These are phyloP conservation scores for Nigrospora osmanthi DNA, from an alignment of 2,329 filamentous ascomycete genomes.

Conservation along the genomic window DNA sequence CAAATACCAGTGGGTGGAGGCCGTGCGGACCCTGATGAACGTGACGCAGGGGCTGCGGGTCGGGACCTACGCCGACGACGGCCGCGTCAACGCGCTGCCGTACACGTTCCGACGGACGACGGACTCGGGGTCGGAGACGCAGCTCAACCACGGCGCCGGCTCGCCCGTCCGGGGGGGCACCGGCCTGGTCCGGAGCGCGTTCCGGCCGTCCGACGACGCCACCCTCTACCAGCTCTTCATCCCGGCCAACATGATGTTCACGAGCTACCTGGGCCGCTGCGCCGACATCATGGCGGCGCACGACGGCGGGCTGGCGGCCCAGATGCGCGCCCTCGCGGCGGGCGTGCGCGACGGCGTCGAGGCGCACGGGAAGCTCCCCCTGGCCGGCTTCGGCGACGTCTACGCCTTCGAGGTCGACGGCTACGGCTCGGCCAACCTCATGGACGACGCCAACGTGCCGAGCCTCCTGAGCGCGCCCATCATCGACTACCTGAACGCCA, in stretches of 20 bases:
- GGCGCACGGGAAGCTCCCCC: conserved; percentile 24
- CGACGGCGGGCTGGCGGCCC: conserved; percentile 34
- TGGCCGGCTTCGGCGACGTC: conserved; percentile 57
- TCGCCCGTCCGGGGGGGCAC: conserved; percentile 73
- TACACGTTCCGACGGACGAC: conserved; percentile 77
- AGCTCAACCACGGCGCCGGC: conserved; percentile 68
- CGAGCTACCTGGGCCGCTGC: conserved; percentile 48
- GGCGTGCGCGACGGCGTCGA: conserved; percentile 61
- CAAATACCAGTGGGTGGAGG: conserved; percentile 62
- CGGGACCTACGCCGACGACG: conserved; percentile 44
- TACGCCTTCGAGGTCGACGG: conserved; percentile 75
- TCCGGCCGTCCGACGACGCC: conserved; percentile 84
- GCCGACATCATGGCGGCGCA: conserved; percentile 35
- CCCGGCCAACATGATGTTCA: conserved; percentile 82
- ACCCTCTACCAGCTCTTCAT: conserved; percentile 82
- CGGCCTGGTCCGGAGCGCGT: conserved; percentile 77
- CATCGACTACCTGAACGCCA: conserved; percentile 48
- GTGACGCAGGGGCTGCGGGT: conserved; percentile 63
- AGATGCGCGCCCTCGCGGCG: conserved; percentile 51
- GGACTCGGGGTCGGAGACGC: conserved; percentile 69
- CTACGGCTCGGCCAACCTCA: conserved; percentile 57
- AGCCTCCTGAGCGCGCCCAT: conserved; percentile 59
- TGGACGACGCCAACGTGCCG: conserved; percentile 69
- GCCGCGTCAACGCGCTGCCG: conserved; percentile 15
- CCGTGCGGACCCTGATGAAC: conserved; percentile 61